A percentile compares a stretch with the other conserved stretches of the same genome.
Conservation (phyloP, 2,329 filamentous ascomycete genomes). For the Rhexocercosporidium sp. region DNA sequence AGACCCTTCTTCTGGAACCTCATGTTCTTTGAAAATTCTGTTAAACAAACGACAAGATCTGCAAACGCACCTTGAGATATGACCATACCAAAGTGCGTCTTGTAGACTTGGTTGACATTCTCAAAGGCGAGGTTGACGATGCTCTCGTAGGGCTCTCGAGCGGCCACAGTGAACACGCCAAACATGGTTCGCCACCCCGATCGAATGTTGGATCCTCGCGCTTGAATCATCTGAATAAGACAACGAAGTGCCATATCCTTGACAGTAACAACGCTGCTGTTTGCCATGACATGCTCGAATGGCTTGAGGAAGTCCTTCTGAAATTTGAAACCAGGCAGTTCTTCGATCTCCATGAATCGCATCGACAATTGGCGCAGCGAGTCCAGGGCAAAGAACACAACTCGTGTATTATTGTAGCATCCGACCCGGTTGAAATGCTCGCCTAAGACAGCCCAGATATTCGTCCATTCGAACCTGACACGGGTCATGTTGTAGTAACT, state of each 20-base stretch:
- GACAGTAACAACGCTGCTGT: constrained; percentile 87
- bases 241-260: constrained; percentile 98
- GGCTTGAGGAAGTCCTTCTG: constrained; percentile 99
- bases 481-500: constrained; percentile 99
- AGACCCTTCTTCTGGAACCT: constrained; percentile 98
- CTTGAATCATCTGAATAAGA: constrained; percentile 98
- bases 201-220: constrained; percentile 92
- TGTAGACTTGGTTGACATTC: constrained; percentile 95
- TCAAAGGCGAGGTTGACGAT: constrained; percentile 98
- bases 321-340: constrained; percentile 98
- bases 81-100: constrained; percentile 91
- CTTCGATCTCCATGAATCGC: constrained; percentile 98
- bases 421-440: constrained; percentile 98
- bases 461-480: constrained; percentile 97
- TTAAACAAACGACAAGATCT: constrained; percentile 93
- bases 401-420: constrained; percentile 93
- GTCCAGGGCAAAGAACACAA: constrained; percentile 97
- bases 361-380: constrained; percentile 94
- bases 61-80: constrained; percentile 97
- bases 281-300: constrained; percentile 96
- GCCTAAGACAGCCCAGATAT: constrained; percentile 96
- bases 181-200: constrained; percentile 99
- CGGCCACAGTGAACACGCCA: constrained; percentile 95
- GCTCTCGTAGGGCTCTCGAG: constrained; percentile 88
- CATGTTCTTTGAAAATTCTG: constrained; percentile 98